phyloP scores from a whole-genome alignment of 2,329 filamentous ascomycete genomes.

The Dryadomyces quercus-mongolicae region DNA sequence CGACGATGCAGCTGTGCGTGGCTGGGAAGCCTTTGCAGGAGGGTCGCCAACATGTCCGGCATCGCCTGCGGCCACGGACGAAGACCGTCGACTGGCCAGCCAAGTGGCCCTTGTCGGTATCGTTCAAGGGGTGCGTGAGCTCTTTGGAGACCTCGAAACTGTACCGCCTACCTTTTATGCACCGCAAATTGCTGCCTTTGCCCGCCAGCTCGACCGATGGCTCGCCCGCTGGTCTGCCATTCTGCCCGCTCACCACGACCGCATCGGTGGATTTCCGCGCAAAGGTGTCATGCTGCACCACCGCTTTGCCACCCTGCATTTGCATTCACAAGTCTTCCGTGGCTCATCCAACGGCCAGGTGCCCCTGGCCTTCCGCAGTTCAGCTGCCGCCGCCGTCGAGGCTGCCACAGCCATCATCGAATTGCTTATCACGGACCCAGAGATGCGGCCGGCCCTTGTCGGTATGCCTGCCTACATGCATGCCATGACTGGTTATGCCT shows the following conservation, averaged over 20 bases:
- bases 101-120: conserved; percentile 47
- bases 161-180: conserved; percentile 36
- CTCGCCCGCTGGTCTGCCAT: conserved; percentile 21
- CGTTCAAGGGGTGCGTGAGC: conserved; percentile 38
- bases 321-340: conserved; percentile 19
- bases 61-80: conserved; percentile 34
- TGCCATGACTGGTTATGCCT: conserved; percentile 40
- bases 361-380: conserved; percentile 6
- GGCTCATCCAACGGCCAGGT: conserved; percentile 11
- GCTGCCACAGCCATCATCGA: conserved; percentile 26
- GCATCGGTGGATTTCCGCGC: conserved; percentile 19
- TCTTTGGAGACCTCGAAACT: conserved; percentile 42
- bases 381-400: conserved; percentile 8
- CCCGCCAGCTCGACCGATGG: conserved; percentile 25
- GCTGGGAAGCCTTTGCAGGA: conserved; percentile 42
- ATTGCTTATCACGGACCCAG: conserved; percentile 21
- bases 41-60: too few species aligned
- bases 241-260: conserved; percentile 21
- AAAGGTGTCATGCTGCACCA: conserved; percentile 20
- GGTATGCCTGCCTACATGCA: conserved; percentile 39
- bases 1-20: conserved; percentile 32
- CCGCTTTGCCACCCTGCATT: conserved; percentile 20
- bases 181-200: conserved; percentile 27
- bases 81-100: conserved; percentile 43
- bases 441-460: conserved; percentile 19